These are phyloP conservation scores for Leishmania tarentolae DNA, from an alignment of 208 protist genomes.

Conservation along the genomic window DNA sequence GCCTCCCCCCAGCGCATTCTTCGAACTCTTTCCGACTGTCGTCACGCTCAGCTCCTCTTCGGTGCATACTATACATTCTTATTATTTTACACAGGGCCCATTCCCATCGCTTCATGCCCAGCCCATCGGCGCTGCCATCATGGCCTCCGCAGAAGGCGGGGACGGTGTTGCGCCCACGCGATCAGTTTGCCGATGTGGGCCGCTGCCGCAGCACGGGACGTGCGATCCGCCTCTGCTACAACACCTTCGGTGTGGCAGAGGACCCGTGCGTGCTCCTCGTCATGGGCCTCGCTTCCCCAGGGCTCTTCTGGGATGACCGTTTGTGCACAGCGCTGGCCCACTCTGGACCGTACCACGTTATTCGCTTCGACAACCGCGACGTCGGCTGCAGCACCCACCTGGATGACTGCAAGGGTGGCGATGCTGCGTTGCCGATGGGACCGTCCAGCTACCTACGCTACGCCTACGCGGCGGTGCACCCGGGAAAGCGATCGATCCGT, in stretches of 20 bases:
- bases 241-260: constrained; percentile 47
- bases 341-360: constrained; percentile 47
- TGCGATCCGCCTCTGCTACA: constrained; percentile 66
- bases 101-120: not conserved
- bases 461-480: constrained; percentile 36
- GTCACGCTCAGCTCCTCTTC: not conserved
- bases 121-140: not conserved
- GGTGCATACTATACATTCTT: not conserved
- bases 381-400: constrained; percentile 77
- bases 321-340: constrained; percentile 49
- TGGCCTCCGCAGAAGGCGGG: not conserved
- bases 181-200: constrained; percentile 61
- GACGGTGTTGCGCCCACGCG: constrained; percentile 16
- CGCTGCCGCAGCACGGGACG: constrained; percentile 49
- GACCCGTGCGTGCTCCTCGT: constrained; percentile 56
- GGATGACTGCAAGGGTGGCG: constrained; percentile 11
- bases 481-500: constrained; percentile 35
- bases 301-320: constrained; percentile 55
- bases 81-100: not conserved
- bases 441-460: constrained; percentile 19
- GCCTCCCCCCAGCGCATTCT: not conserved
- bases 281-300: constrained; percentile 58
- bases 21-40: not conserved
- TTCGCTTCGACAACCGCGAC: constrained; percentile 84
- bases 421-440: not conserved